Base-by-base conservation (phyloP, 2,329 filamentous ascomycete species). In the Akanthomyces dipterigenus region DNA sequence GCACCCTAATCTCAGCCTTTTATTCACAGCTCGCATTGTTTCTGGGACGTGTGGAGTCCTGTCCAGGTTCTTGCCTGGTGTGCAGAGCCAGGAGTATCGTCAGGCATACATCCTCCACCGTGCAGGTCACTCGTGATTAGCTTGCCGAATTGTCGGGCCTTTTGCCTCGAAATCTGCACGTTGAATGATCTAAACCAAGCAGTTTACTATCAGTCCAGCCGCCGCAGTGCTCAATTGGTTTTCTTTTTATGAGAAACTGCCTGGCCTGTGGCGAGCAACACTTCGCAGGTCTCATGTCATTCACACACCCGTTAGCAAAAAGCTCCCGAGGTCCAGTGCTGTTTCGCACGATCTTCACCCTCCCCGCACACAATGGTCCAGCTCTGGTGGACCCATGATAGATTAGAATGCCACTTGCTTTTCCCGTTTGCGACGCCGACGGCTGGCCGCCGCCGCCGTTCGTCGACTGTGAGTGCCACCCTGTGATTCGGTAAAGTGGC, bases 111-210 rank as follows among this genome's bases (percentile, higher is more conserved):
- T 56, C 53, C 60, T 61, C 60, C 53, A 36, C 36, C 14, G 2
- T 11, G 34, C 24, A 34, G 28, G 60, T 50, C 43, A 61, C 60
- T 61, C 51, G 51, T 43, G 60, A 56, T 61, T 56, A 61, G 53
- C 60, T 51, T n/a, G 12, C 22, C 57, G 51, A 40, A 22, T 6
- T 55, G 40, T 45, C 43, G 31, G 49, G 58, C 40, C 31, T 22
- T n/a, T 24, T 42, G 22, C 49, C 5, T 18, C 18, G 9, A 31
- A 42, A 31, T 11, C 24, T 9, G 20, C 31, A 12, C 20, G n/a
- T 16, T 16, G 28, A 42, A 61, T 4, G 1, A 28, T 4, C 7
- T 42, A n/a, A 40, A 49, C 3, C 12, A 54, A 28, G 16, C 20
- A 4, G 6, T 9, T 40, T 48, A 16, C 14, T 34, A 34, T 28